Evolutionary conservation across 116 monocot genomes (phyloP).

Genomic region (Trichopus zeylanicus): DNA sequence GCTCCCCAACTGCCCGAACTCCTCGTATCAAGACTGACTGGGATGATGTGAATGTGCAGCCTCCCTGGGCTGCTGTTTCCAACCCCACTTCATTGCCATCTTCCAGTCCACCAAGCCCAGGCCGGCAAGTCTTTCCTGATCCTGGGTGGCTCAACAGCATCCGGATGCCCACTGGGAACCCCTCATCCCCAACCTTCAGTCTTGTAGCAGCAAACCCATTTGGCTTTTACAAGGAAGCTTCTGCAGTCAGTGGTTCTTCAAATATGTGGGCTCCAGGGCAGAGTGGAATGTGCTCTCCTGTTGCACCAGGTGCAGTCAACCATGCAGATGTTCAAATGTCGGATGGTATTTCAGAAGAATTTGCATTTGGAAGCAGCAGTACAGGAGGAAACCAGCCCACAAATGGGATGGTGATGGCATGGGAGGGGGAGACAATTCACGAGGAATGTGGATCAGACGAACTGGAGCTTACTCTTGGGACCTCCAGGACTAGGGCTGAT

Average conservation of each 20-base stretch:
- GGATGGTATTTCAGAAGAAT: constrained; percentile 40
- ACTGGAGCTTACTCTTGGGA: constrained; percentile 76
- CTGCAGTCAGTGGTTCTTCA: constrained; percentile 20
- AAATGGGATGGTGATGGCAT: constrained; percentile 50
- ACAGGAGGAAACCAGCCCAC: constrained; percentile 16
- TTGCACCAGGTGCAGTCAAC: constrained; percentile 8
- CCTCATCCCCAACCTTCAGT: constrained; percentile 73
- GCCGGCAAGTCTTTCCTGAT: constrained; percentile 13
- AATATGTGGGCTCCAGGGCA: constrained; percentile 76
- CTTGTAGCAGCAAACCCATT: constrained; percentile 64
- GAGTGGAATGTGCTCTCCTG: constrained; percentile 75
- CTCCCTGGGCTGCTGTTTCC: constrained; percentile 27
- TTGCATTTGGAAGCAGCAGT: constrained; percentile 63
- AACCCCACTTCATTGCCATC: constrained; percentile 26
- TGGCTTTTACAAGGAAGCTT: constrained; percentile 33
- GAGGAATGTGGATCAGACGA: constrained; percentile 72
- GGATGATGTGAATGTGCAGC: constrained; percentile 28
- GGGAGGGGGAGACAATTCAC: constrained; percentile 85
- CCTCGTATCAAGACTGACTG: constrained; percentile 48
- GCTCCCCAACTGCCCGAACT: constrained; percentile 53
- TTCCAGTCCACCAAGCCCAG: constrained; percentile 53
- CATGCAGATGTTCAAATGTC: constrained; percentile 39
- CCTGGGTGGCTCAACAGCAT: constrained; percentile 33
- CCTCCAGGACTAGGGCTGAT: constrained; percentile 31
- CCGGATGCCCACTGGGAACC: constrained; percentile 22